Base-by-base conservation (phyloP, 1,284 basidiomycete genomes). In the Takashimella tepidaria region DNA sequence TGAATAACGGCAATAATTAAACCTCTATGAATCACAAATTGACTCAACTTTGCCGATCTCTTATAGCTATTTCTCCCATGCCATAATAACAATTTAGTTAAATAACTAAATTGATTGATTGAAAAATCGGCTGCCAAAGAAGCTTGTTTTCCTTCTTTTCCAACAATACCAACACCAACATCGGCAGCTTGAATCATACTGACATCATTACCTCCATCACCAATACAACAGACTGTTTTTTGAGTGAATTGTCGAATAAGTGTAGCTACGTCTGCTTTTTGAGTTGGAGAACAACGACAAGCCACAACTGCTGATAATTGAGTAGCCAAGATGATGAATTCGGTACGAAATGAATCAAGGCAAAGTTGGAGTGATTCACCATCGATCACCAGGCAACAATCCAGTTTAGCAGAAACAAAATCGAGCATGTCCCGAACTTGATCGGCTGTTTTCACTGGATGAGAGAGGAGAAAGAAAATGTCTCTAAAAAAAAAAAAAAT, bases 1-100 rank as follows among this genome's bases (percentile, higher is more conserved):
- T 93, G 90, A 81, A 98, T 98, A 69, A 98, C 85, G 3, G 92
- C 93, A 56, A 99, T 98, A 75, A 98, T 98, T 41, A 99, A 79
- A 5, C 96, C 96, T 59, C 92, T 86, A 68, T 99, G 96, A 60
- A 99, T 98, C 63, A 99, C 95, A 69, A 98, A 98, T 70, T 98
- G 96, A 0, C 93, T 92, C 19, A 98, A 82, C 74, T 98, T 98
- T 22, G 96, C 92, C 0, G 90, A 95, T 55, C 96, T 90, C 55
- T 96, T 91, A 77, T 98, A 99, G 16, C 92, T 96, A 76, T 98
- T 98, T 40, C 96, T 86, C 0, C 96, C 96, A 55, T 82, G 81
- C 81, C 81, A 83, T 26, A 98, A 83, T 11, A 99, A 84, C 0
- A 99, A 83, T 73, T 98, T 97, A 24, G 92, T 95, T 49, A 99